Conservation (phyloP, 2,329 filamentous ascomycete species). For the Gnomoniopsis sp. region DNA sequence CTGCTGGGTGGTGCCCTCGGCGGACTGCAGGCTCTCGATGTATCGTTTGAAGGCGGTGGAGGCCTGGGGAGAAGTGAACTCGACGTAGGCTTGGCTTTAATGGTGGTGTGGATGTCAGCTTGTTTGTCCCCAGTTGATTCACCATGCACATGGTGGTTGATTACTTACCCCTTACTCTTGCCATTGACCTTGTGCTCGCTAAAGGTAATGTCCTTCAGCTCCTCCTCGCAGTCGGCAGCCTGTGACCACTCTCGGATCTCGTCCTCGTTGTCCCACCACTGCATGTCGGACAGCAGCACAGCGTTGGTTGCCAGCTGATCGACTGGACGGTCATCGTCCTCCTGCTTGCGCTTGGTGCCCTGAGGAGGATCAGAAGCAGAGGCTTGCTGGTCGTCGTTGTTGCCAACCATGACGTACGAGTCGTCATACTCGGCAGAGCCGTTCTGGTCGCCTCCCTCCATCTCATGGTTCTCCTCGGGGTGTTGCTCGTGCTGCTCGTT, state of each 20-base stretch:
- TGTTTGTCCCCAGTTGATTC: background rate
- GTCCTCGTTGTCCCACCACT: constrained; percentile 97
- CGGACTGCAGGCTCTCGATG: constrained; percentile 61
- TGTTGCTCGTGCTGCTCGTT: constrained; percentile 31
- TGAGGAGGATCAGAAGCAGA: constrained; percentile 36
- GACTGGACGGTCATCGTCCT: constrained; percentile 55
- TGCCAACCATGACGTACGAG: constrained; percentile 23
- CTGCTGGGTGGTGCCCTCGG: constrained; percentile 63
- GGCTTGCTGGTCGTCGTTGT: constrained; percentile 33
- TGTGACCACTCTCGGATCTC: constrained; percentile 85
- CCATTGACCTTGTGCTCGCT: constrained; percentile 99
- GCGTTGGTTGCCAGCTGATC: constrained; percentile 64
- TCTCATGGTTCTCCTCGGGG: constrained; percentile 34
- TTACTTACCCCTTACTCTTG: constrained; percentile 88
- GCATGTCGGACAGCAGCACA: constrained; percentile 81
- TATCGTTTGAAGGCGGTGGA: constrained; percentile 80
- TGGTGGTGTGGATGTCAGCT: constrained; percentile 14
- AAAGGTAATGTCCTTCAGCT: constrained; percentile 90
- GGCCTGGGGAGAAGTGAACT: constrained; percentile 79
- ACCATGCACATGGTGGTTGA: constrained; percentile 3
- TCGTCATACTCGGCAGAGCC: constrained; percentile 35
- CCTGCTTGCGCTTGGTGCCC: constrained; percentile 59
- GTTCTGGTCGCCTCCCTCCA: constrained; percentile 35
- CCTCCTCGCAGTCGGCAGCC: constrained; percentile 74
- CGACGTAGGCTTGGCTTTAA: constrained; percentile 71